These are phyloP conservation scores for Paramecium caudatum DNA, from an alignment of 73 alveolate species.

Conservation along the genomic window DNA sequence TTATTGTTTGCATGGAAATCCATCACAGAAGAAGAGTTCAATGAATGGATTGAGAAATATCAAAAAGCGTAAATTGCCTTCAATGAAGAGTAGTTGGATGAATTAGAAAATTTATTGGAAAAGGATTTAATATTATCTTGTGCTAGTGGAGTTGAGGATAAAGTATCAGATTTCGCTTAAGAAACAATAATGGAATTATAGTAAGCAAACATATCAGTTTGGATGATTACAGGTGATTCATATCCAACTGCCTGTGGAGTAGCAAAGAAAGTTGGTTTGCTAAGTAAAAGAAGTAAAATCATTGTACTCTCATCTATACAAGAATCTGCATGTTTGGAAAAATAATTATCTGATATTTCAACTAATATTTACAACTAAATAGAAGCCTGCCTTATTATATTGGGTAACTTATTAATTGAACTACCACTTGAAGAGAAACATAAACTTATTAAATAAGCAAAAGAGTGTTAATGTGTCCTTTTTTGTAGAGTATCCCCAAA, in stretches of 20 bases:
- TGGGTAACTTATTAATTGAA: constrained; percentile 73
- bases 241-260: constrained; percentile 83
- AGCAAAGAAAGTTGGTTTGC: not conserved
- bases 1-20: constrained; percentile 78
- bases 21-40: constrained; percentile 72
- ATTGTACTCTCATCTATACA: no score
- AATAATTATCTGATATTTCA: not conserved
- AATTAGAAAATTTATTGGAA: constrained; percentile 74
- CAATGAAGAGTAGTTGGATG: constrained; percentile 66
- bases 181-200: constrained; percentile 81
- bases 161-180: constrained; percentile 83
- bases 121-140: constrained; percentile 74
- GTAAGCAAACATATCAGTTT: constrained; percentile 84
- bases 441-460: not conserved
- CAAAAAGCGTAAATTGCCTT: constrained; percentile 62
- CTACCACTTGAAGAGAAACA: constrained; percentile 35
- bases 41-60: constrained; percentile 70
- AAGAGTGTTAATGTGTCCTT: constrained; percentile 79
- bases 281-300: not conserved
- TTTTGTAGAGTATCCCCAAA: constrained; percentile 96
- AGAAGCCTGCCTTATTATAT: constrained; percentile 10
- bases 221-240: constrained; percentile 92
- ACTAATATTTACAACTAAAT: not conserved
- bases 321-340: no score
- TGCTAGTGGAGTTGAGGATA: constrained; percentile 91